phyloP scores from a whole-genome alignment of 1,284 basidiomycete species.

The Tylopilus sp. region DNA sequence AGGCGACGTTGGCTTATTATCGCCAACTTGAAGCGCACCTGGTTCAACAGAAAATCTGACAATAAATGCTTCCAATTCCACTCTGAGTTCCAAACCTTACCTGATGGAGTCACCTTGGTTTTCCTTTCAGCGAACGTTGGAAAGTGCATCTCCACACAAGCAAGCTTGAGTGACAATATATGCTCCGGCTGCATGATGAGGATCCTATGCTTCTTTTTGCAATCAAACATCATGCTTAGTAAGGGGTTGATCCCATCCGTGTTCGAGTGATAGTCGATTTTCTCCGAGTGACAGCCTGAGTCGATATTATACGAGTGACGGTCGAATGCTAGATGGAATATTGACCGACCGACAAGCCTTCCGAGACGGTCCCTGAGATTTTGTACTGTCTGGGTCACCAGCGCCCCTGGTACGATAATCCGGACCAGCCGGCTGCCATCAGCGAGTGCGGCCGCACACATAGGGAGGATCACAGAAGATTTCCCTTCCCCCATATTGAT shows the following conservation, averaged over 20 bases:
- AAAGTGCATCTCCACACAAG: slow-evolving; percentile 50
- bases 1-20: no score
- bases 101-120: no score
- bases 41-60: no score
- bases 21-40: no score
- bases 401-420: slow-evolving; percentile 58
- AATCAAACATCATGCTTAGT: slow-evolving; percentile 46
- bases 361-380: slow-evolving; percentile 55
- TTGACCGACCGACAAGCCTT: slow-evolving; percentile 55
- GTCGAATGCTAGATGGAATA: slow-evolving; percentile 58
- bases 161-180: slow-evolving; percentile 60
- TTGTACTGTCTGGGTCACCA: slow-evolving; percentile 57
- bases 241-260: slow-evolving; percentile 26
- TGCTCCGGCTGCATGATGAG: slow-evolving; percentile 63
- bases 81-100: no score
- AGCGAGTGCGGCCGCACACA: slow-evolving; percentile 52
- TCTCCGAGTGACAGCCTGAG: no score
- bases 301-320: no score
- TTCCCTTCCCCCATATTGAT: slow-evolving; percentile 72
- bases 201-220: slow-evolving; percentile 51
- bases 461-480: slow-evolving; percentile 62
- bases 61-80: no score
- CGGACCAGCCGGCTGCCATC: slow-evolving; percentile 54
- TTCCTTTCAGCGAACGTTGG: neutral
- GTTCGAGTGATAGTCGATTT: no score